Evolutionary conservation across 2,329 filamentous ascomycete genomes (phyloP).

Genomic region (Tolypocladium inflatum): DNA sequence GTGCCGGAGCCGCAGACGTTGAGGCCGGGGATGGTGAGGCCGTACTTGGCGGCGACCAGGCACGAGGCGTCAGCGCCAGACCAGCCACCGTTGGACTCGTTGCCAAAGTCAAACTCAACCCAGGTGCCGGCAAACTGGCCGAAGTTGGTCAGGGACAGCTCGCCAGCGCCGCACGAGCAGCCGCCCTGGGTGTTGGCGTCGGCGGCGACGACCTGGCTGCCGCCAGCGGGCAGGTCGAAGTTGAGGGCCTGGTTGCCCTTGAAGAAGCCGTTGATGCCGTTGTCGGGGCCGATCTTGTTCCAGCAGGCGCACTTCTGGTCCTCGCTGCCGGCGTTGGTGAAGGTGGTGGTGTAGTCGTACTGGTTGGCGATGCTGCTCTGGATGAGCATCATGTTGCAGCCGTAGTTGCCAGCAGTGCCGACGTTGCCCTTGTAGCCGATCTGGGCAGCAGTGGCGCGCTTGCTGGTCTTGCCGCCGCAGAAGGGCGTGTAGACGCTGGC

Average conservation of each 20-base stretch:
- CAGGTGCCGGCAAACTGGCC: slow-evolving; percentile 36
- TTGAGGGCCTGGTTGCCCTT: slow-evolving; percentile 26
- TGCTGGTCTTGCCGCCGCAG: slow-evolving; percentile 25
- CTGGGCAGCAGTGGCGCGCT: slow-evolving; percentile 36
- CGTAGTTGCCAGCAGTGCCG: slow-evolving; percentile 29
- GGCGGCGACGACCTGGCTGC: slow-evolving; percentile 31
- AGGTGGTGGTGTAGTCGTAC: slow-evolving; percentile 35
- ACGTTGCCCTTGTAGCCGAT: slow-evolving; percentile 39
- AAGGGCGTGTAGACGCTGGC: slow-evolving; percentile 15
- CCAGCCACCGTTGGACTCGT: slow-evolving; percentile 34
- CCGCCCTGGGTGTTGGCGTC: slow-evolving; percentile 38
- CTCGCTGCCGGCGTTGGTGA: slow-evolving; percentile 25
- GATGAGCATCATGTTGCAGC: slow-evolving; percentile 43
- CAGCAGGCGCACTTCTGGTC: slow-evolving; percentile 32
- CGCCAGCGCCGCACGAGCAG: slow-evolving; percentile 30
- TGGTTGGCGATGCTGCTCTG: slow-evolving; percentile 20
- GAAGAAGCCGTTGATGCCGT: slow-evolving; percentile 39
- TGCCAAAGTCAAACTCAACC: slow-evolving; percentile 41
- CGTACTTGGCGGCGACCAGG: slow-evolving; percentile 29
- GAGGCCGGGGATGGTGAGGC: slow-evolving; percentile 23
- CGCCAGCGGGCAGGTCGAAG: slow-evolving; percentile 29
- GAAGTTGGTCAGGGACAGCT: slow-evolving; percentile 21
- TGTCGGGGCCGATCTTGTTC: slow-evolving; percentile 42
- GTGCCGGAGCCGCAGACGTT: slow-evolving; percentile 26
- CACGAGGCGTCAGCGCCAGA: slow-evolving; percentile 42